Conservation (phyloP, 1,139 yeast genomes). For the Arxiozyma slooffiae region DNA sequence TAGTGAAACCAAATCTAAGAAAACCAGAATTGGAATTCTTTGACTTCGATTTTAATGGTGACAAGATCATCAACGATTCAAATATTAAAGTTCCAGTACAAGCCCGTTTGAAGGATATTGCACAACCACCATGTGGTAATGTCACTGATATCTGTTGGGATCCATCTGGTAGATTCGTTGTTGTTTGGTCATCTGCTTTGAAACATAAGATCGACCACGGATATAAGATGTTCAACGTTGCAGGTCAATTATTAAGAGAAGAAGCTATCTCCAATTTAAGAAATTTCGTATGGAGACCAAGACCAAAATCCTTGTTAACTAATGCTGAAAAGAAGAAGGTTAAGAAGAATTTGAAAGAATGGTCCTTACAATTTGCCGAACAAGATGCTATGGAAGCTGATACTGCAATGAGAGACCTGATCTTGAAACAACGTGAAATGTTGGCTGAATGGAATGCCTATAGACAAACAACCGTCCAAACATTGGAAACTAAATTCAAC, state of each 20-base stretch:
- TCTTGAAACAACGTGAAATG: constrained; percentile 71
- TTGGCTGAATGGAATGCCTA: constrained; percentile 81
- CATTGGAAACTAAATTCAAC: constrained; percentile 13
- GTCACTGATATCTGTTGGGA: constrained; percentile 90
- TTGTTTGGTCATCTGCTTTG: constrained; percentile 84
- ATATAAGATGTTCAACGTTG: constrained; percentile 74
- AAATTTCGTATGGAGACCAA: constrained; percentile 94
- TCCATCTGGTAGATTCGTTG: constrained; percentile 84
- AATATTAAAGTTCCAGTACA: constrained; percentile 26
- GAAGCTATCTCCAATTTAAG: constrained; percentile 75
- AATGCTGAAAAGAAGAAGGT: constrained; percentile 77
- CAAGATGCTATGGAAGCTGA: constrained; percentile 94
- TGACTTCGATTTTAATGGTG: constrained; percentile 79
- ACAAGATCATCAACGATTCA: constrained; percentile 31
- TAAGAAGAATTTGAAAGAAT: constrained; percentile 79
- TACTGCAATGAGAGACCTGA: constrained; percentile 83
- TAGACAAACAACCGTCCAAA: constrained; percentile 36
- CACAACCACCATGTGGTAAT: constrained; percentile 59
- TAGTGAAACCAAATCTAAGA: constrained; percentile 43
- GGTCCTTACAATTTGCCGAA: constrained; percentile 89
- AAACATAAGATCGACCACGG: constrained; percentile 84
- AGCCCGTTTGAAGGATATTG: constrained; percentile 55
- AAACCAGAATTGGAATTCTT: constrained; percentile 72
- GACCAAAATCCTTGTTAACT: constrained; percentile 72
- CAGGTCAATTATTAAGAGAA: constrained; percentile 68